Conservation (phyloP, 2,329 filamentous ascomycete species). For the Dothiorella sarmentorum region DNA sequence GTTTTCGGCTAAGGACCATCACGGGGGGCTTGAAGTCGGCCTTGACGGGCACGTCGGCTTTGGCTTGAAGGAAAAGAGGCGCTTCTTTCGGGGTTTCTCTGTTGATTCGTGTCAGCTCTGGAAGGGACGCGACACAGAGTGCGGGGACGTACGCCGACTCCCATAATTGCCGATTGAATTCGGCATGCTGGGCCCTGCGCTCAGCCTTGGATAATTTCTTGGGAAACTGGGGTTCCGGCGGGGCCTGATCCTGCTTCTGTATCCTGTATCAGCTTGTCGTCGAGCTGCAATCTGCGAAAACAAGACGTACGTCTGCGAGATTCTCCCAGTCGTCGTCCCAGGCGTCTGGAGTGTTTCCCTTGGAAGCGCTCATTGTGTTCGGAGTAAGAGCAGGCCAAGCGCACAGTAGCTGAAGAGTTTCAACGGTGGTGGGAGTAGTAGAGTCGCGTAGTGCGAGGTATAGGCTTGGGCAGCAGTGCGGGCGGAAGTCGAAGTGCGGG, state of each 20-base stretch:
- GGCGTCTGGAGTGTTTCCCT: conserved; percentile 44
- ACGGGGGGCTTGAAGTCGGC: conserved; percentile 76
- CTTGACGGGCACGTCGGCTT: conserved; percentile 61
- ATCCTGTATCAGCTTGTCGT: conserved; percentile 18
- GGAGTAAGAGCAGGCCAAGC: neutral
- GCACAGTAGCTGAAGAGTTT: neutral
- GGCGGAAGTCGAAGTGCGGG: conserved; percentile 5
- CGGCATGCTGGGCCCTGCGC: conserved; percentile 72
- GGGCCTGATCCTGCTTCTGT: conserved; percentile 37
- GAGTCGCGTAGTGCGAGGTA: neutral
- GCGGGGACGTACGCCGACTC: conserved; percentile 68
- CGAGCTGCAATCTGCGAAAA: neutral
- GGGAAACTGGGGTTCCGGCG: conserved; percentile 36
- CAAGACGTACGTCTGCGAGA: conserved; percentile 62
- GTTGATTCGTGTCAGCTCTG: conserved; percentile 22
- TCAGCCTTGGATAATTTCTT: conserved; percentile 68
- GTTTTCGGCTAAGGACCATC: conserved; percentile 81
- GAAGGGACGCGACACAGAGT: neutral
- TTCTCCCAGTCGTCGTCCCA: conserved; percentile 93
- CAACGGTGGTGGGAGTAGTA: neutral
- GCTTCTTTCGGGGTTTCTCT: conserved; percentile 69
- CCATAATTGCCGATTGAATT: conserved; percentile 84
- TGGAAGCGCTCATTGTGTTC: neutral
- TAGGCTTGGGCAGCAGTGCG: neutral
- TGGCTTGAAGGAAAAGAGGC: conserved; percentile 70